Percentiles rank a stretch among this genome's conserved stretches.
Conservation (phyloP, 2,329 filamentous ascomycete species). For the Waltergamsia citrina region DNA sequence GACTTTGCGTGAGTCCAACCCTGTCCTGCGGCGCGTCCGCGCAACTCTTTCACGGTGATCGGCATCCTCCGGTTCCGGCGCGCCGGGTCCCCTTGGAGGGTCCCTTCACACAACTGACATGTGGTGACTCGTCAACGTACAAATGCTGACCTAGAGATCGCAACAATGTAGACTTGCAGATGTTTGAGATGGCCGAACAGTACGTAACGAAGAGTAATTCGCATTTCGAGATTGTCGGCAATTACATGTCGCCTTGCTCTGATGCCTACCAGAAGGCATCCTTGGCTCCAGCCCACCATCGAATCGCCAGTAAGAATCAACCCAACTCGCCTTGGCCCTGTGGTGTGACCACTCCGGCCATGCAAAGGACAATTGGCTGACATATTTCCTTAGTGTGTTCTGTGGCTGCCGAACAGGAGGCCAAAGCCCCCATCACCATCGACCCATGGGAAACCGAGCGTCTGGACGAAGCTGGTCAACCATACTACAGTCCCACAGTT, state of each 20-base stretch:
- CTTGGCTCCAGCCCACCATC: constrained; percentile 14
- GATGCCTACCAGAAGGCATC: constrained; percentile 35
- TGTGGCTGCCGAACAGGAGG: too few species aligned
- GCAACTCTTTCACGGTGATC: constrained; percentile 86
- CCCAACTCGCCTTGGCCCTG: constrained; percentile 66
- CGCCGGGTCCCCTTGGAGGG: too few species aligned
- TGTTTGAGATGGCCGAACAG: constrained; percentile 77
- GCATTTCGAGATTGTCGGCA: constrained; percentile 72
- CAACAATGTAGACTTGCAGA: constrained; percentile 47
- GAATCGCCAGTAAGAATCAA: constrained; percentile 57
- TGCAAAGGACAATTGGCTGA: constrained; percentile 90
- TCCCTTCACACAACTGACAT: constrained; percentile 53
- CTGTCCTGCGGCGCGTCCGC: constrained; percentile 66
- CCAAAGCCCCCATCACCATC: too few species aligned
- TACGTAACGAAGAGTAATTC: constrained; percentile 52
- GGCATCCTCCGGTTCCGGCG: too few species aligned
- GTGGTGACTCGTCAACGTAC: constrained; percentile 3
- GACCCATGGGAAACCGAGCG: constrained; percentile 66
- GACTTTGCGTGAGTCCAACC: constrained; percentile 60
- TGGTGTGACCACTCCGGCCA: constrained; percentile 85
- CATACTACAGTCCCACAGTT: constrained; percentile 75
- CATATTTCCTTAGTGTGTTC: too few species aligned
- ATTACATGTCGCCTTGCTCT: constrained; percentile 40
- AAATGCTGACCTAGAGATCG: neutral
- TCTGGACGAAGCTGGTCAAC: constrained; percentile 37